Evolutionary conservation across 768 basidiomycete genomes (phyloP).

Genomic region (Agaricus bisporus): DNA sequence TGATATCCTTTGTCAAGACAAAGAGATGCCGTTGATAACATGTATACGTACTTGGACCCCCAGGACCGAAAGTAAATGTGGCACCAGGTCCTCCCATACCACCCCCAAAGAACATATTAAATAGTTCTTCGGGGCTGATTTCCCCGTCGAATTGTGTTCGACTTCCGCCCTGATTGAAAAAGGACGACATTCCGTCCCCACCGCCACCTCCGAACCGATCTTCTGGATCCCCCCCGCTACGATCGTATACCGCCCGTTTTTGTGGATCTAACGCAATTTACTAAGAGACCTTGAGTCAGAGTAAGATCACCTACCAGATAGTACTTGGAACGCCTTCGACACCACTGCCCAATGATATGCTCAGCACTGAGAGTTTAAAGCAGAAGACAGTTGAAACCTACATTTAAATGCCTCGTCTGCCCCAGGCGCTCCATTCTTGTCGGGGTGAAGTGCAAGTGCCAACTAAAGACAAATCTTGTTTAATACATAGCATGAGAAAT

Average conservation of each 20-base stretch:
- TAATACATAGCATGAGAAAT: background rate
- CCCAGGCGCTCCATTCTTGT: slow-evolving; percentile 95
- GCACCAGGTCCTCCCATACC: slow-evolving; percentile 40
- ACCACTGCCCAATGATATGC: slow-evolving; percentile 58
- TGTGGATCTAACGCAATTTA: slow-evolving; percentile 54
- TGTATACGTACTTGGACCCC: slow-evolving; percentile 28
- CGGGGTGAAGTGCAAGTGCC: slow-evolving; percentile 84
- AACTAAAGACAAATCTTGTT: slow-evolving; percentile 38
- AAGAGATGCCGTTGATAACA: background rate
- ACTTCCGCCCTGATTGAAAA: slow-evolving; percentile 5
- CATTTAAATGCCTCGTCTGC: slow-evolving; percentile 98
- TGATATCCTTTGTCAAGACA: slow-evolving; percentile 5
- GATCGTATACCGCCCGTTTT: slow-evolving; percentile 84
- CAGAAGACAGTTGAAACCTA: slow-evolving; percentile 31
- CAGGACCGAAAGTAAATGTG: slow-evolving; percentile 17
- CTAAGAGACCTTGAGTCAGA: background rate
- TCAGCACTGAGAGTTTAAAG: slow-evolving; percentile 1
- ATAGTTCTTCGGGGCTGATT: slow-evolving; percentile 91
- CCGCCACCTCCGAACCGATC: slow-evolving; percentile 61
- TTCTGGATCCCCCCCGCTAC: slow-evolving; percentile 84
- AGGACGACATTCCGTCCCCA: slow-evolving; percentile 43
- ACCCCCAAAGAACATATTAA: slow-evolving; percentile 96
- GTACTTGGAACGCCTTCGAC: slow-evolving; percentile 93
- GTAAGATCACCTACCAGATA: slow-evolving; percentile 53
- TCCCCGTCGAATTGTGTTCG: slow-evolving; percentile 61